phyloP scores from a whole-genome alignment of 345 rosid genomes.

The Citrus mangshanensis region DNA sequence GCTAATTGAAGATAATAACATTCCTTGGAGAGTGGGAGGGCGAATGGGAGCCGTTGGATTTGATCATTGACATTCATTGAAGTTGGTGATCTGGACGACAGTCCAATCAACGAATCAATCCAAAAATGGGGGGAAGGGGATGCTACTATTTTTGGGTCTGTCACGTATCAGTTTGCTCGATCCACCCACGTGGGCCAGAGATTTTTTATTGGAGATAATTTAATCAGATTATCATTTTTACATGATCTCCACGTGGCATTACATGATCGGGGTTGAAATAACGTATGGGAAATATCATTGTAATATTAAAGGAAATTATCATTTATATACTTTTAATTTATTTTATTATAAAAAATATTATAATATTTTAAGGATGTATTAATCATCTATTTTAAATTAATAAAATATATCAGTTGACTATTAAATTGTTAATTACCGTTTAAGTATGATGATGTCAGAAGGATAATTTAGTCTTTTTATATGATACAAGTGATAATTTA shows the following conservation, averaged over 20 bases:
- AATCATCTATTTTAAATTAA: too few relatives aligned
- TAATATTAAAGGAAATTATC: too few relatives aligned
- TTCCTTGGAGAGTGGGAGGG: background rate
- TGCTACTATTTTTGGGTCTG: conserved; percentile 16
- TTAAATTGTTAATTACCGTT: too few relatives aligned
- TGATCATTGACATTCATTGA: background rate
- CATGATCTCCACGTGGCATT: conserved; percentile 1
- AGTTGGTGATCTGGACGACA: background rate
- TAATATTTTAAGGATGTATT: too few relatives aligned
- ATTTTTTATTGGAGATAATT: background rate
- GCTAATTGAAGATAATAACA: background rate
- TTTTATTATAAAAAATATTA: too few relatives aligned
- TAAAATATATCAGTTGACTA: too few relatives aligned
- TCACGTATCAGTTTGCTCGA: background rate
- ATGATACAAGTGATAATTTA: too few relatives aligned
- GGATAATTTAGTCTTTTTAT: too few relatives aligned
- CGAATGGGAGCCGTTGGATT: conserved; percentile 18
- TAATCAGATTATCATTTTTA: background rate
- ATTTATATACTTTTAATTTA: too few relatives aligned
- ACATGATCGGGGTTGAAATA: background rate
- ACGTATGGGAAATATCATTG: too few relatives aligned
- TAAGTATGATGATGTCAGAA: too few relatives aligned
- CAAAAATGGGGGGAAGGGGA: background rate
- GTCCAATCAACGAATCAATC: conserved; percentile 25
- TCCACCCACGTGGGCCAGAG: conserved; percentile 25